Conservation (phyloP, 2,329 filamentous ascomycete genomes). For the Talaromyces islandicus region DNA sequence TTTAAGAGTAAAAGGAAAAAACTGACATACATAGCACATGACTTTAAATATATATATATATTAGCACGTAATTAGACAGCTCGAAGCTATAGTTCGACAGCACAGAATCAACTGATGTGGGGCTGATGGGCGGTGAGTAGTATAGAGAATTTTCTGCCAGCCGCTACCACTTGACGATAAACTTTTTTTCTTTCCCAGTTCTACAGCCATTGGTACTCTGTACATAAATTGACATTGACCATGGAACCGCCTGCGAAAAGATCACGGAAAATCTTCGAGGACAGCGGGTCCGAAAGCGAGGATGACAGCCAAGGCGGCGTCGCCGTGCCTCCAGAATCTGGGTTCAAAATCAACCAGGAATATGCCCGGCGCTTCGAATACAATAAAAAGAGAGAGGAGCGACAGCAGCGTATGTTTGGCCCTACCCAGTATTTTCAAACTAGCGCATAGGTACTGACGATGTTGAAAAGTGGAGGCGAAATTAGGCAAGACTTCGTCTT, state of each 20-base stretch:
- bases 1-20: not conserved
- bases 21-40: not conserved
- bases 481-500: slow-evolving; percentile 24
- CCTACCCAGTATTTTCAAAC: not conserved
- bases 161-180: slow-evolving; percentile 1
- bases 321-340: slow-evolving; percentile 24
- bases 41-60: not conserved
- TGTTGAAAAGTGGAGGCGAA: slow-evolving; percentile 9
- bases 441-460: not conserved
- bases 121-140: slow-evolving; percentile 2
- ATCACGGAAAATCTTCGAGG: slow-evolving; percentile 34
- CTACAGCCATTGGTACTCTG: not conserved
- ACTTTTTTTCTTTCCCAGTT: slow-evolving; percentile 4
- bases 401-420: slow-evolving; percentile 44
- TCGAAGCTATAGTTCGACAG: too few species aligned
- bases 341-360: slow-evolving; percentile 80
- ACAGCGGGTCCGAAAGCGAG: slow-evolving; percentile 34
- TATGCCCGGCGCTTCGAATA: slow-evolving; percentile 87
- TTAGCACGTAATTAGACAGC: too few species aligned
- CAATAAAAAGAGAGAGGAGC: slow-evolving; percentile 94
- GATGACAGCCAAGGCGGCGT: slow-evolving; percentile 36
- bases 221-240: slow-evolving; percentile 3
- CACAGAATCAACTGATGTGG: not conserved
- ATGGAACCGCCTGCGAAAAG: slow-evolving; percentile 40
- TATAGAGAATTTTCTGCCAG: slow-evolving; percentile 2